Conservation (phyloP, 1,284 basidiomycete genomes). For the Meira miltonrushii region DNA sequence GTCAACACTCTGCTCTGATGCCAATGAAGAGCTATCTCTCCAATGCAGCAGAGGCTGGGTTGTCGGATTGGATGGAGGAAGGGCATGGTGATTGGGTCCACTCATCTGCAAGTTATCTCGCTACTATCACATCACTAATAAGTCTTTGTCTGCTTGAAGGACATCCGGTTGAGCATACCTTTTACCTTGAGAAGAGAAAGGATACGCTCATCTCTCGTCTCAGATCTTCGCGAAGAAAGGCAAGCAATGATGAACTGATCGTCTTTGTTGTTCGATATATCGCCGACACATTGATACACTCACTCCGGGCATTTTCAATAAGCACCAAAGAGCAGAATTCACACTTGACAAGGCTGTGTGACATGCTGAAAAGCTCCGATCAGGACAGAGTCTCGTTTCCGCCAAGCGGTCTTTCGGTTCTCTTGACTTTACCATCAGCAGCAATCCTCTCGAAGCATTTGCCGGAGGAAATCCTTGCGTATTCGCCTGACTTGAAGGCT, state of each 20-base stretch:
- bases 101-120: neutral
- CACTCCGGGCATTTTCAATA: neutral
- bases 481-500: neutral
- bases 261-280: neutral
- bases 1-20: constrained; percentile 30
- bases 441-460: constrained; percentile 2
- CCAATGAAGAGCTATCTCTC: constrained; percentile 26
- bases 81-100: neutral
- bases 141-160: neutral
- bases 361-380: neutral
- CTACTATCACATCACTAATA: neutral
- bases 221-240: neutral
- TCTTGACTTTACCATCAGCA: constrained; percentile 1
- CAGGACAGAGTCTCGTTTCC: neutral
- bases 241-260: neutral
- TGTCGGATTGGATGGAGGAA: constrained; percentile 1
- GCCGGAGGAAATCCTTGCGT: neutral
- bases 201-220: neutral
- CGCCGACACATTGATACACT: constrained; percentile 5
- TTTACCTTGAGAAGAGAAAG: neutral
- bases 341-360: neutral
- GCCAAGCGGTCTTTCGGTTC: neutral
- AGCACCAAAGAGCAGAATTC: neutral
- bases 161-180: neutral
- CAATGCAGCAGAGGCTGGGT: neutral